phyloP scores from a whole-genome alignment of 148 eudicot genomes.

The Gaultheria prostrata region DNA sequence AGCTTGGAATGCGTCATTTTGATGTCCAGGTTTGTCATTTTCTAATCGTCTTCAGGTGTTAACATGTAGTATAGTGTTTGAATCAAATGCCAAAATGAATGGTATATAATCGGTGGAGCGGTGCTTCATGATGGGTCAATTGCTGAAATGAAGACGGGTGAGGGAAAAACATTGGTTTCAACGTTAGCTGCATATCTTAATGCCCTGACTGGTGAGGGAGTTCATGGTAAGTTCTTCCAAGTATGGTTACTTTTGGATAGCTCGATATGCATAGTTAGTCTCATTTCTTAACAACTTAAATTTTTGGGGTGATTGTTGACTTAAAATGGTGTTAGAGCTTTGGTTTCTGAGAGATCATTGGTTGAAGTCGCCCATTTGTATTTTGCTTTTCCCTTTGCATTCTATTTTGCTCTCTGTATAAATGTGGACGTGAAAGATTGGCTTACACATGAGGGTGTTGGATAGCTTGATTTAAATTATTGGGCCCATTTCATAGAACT shows the following conservation, averaged over 20 bases:
- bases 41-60: not conserved
- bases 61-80: not conserved
- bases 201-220: constrained; percentile 95
- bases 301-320: not conserved
- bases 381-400: not conserved
- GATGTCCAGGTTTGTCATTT: constrained; percentile 80
- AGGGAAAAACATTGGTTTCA: constrained; percentile 97
- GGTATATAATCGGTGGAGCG: constrained; percentile 93
- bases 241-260: not conserved
- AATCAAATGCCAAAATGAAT: constrained; percentile 16
- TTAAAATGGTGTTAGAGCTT: not conserved
- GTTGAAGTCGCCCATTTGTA: not conserved
- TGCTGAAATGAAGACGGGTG: constrained; percentile 99
- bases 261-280: not conserved
- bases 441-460: not conserved
- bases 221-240: constrained; percentile 65
- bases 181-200: constrained; percentile 98
- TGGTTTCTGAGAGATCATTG: not conserved
- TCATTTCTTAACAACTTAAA: not conserved
- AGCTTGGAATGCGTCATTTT: constrained; percentile 99
- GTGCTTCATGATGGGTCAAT: constrained; percentile 98
- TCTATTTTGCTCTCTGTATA: not conserved
- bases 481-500: not conserved
- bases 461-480: not conserved
- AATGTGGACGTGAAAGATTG: not conserved